A percentile compares a stretch with the other conserved stretches of the same genome.
These are phyloP conservation scores for Stachybotrys echinatus DNA, from an alignment of 2,329 filamentous ascomycete species.

Conservation along the genomic window DNA sequence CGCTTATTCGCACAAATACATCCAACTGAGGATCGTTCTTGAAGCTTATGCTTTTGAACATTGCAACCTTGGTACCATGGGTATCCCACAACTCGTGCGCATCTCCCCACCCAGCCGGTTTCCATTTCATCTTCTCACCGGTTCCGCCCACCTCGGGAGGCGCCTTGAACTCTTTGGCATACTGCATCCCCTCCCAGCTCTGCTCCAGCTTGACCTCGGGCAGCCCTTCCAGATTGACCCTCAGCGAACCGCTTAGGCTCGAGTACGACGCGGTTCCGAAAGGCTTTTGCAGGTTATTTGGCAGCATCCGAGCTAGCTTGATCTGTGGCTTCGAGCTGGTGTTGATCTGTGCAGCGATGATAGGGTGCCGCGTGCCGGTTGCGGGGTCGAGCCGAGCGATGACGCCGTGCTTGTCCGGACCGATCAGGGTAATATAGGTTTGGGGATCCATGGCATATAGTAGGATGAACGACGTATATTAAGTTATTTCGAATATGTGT, in stretches of 20 bases:
- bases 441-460: neutral
- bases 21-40: neutral
- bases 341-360: constrained; percentile 1
- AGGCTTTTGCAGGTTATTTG: constrained; percentile 1
- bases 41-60: neutral
- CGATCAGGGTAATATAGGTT: constrained; percentile 1
- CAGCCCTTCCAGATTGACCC: neutral
- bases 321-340: constrained; percentile 1
- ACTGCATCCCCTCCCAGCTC: constrained; percentile 3
- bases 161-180: constrained; percentile 1
- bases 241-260: constrained; percentile 1
- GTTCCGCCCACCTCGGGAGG: neutral
- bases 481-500: neutral
- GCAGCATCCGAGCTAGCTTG: neutral
- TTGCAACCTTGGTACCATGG: neutral
- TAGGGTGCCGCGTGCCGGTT: neutral
- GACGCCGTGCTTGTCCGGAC: constrained; percentile 1
- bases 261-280: constrained; percentile 1
- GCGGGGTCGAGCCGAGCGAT: neutral
- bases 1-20: constrained; percentile 1
- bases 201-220: constrained; percentile 1
- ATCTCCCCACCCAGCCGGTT: constrained; percentile 1
- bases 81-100: neutral
- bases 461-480: neutral
- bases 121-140: neutral